Percentiles rank a stretch among this genome's conserved stretches.
These are phyloP conservation scores for Fusarium protoensiforme DNA, from an alignment of 2,329 filamentous ascomycete genomes.

Conservation along the genomic window DNA sequence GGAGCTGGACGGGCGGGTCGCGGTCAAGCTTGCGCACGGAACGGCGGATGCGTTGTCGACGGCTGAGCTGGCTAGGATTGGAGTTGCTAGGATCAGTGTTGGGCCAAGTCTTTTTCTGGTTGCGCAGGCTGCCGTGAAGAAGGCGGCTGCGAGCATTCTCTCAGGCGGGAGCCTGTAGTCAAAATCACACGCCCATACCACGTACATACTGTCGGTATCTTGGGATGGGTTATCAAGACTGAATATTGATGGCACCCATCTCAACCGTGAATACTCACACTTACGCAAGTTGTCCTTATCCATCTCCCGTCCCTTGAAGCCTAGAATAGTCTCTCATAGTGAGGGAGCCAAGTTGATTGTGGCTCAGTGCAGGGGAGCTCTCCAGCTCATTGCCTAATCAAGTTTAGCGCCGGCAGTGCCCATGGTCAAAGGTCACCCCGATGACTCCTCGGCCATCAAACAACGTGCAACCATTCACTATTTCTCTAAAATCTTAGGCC, in stretches of 20 bases:
- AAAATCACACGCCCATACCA: neutral
- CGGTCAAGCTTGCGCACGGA: conserved; percentile 55
- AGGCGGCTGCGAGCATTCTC: conserved; percentile 47
- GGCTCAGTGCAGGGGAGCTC: neutral
- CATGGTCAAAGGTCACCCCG: neutral
- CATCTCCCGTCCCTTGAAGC: neutral
- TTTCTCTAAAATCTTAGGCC: neutral
- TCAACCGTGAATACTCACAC: neutral
- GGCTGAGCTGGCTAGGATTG: conserved; percentile 57
- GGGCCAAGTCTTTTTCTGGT: conserved; percentile 59
- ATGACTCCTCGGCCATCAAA: neutral
- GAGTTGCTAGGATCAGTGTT: conserved; percentile 66
- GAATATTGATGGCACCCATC: neutral
- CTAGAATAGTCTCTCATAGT: neutral
- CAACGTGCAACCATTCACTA: neutral
- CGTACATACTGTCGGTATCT: neutral
- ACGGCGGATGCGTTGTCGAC: conserved; percentile 54
- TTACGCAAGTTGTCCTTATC: neutral
- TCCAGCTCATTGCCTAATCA: neutral
- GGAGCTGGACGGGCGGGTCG: conserved; percentile 61
- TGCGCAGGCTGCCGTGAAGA: conserved; percentile 53
- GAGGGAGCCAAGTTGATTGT: neutral
- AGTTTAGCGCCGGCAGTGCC: neutral
- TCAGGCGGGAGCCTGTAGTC: conserved; percentile 34
- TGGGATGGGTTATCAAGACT: neutral